Evolutionary conservation across 805 yeast genomes (phyloP), one percentile per base, ranked within the genome.

Genomic region (Candida anglica): DNA sequence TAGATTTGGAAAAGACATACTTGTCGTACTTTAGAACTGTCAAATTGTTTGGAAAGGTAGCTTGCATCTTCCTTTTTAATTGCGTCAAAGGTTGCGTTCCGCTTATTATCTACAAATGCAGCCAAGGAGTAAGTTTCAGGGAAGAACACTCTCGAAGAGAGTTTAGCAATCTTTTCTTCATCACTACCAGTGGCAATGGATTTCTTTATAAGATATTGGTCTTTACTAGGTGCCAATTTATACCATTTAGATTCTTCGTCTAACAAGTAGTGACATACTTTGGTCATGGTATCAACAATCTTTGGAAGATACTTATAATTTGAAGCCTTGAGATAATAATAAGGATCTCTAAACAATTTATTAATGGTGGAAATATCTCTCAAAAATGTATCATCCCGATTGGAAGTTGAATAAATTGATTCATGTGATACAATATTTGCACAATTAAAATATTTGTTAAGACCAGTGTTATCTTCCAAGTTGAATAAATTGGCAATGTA

Each of bases 391-490:
- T 53, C 54, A 33, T 46, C 54, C 34, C 48, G 42, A 7, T 35
- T 30, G 15, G 33, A 40, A 14, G 41, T 42, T 17, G 52, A 43
- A 2, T 44, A 37, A 19, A 32, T 15, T 19, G 57, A 46, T 29
- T 56, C 60, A 7, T 50, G 44, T 6, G 44, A 41, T 9, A 37
- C 43, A 26, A 64, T 42, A 31, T 57, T 53, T 9, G 71, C 55
- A 1, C 47, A 29, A 16, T 51, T 42, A 37, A 63, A 65, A 39
- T 60, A 60, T 46, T 63, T 63, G 43, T 67, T 67, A 34, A 67
- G 52, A 1, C 73, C 73, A 3, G 73, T 67, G 42, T 62, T 66
- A 37, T 67, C 73, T 31, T 66, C 72, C 26, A 65, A 49, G 11
- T 53, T 45, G 31, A 67, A 52, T 11, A 63, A 34, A 20, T 50